Evolutionary conservation across 306 rosid genomes (phyloP).

Genomic region (Hippophae gyantsensis): DNA sequence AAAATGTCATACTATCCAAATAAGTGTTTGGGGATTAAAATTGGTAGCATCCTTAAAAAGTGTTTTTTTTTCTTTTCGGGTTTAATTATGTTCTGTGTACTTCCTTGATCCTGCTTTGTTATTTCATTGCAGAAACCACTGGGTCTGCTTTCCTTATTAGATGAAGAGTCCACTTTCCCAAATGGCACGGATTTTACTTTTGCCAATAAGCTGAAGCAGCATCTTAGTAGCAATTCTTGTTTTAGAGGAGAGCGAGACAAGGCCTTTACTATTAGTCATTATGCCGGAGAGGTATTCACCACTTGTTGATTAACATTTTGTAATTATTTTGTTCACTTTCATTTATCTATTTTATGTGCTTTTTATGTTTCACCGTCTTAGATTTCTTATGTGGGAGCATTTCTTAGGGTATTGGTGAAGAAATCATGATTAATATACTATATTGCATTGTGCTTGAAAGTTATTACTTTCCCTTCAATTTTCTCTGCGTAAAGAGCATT

Average conservation of each 20-base stretch:
- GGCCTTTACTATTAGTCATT: constrained; percentile 79
- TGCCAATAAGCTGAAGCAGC: constrained; percentile 95
- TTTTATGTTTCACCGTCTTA: background rate
- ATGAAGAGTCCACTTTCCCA: constrained; percentile 97
- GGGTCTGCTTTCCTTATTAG: constrained; percentile 87
- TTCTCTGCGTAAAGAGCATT: too few relatives aligned
- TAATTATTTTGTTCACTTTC: constrained; percentile 5
- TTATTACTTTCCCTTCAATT: too few relatives aligned
- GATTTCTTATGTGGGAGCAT: too few relatives aligned
- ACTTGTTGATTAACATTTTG: constrained; percentile 7
- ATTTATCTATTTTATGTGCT: constrained; percentile 7
- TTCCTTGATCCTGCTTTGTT: constrained; percentile 14
- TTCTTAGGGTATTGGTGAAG: too few relatives aligned
- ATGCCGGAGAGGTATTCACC: constrained; percentile 94
- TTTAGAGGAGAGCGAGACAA: constrained; percentile 88
- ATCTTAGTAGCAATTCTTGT: constrained; percentile 59
- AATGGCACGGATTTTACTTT: constrained; percentile 90
- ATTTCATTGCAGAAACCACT: constrained; percentile 71
- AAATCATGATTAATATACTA: too few relatives aligned
- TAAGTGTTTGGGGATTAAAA: too few relatives aligned
- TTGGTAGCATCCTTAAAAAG: too few relatives aligned
- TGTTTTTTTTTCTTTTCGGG: background rate
- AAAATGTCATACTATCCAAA: too few relatives aligned
- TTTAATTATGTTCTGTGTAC: background rate
- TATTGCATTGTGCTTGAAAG: too few relatives aligned